A percentile compares a stretch with the other conserved stretches of the same genome.
phyloP scores from a whole-genome alignment of 164 flowering plant species.

The Magnolia kwangsiensis region DNA sequence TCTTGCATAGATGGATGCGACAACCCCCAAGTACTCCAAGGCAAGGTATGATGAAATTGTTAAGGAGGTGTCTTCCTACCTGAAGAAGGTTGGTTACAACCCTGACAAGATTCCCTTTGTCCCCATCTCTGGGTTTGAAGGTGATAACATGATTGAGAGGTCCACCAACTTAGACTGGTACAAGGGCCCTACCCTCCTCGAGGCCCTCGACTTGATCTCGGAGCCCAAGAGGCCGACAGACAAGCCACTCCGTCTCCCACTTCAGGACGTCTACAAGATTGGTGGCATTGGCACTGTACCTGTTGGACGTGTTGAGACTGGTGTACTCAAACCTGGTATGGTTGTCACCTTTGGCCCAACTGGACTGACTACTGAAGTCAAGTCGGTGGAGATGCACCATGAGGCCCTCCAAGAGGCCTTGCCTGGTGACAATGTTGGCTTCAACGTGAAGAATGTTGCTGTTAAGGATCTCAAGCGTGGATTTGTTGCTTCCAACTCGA shows the following conservation, averaged over 20 bases:
- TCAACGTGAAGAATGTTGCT: slow-evolving; percentile 69
- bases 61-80: slow-evolving; percentile 74
- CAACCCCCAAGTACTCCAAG: slow-evolving; percentile 73
- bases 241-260: slow-evolving; percentile 78
- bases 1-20: slow-evolving; percentile 57
- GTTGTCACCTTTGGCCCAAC: slow-evolving; percentile 66
- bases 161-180: slow-evolving; percentile 82
- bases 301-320: slow-evolving; percentile 68
- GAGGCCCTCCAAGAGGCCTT: slow-evolving; percentile 61
- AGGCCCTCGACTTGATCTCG: slow-evolving; percentile 47
- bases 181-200: slow-evolving; percentile 78
- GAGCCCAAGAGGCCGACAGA: slow-evolving; percentile 74
- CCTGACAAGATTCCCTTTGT: slow-evolving; percentile 74
- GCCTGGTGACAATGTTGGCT: slow-evolving; percentile 67
- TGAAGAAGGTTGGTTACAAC: slow-evolving; percentile 84
- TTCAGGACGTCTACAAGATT: slow-evolving; percentile 72
- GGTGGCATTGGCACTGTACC: slow-evolving; percentile 76
- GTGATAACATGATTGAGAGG: slow-evolving; percentile 85
- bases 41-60: slow-evolving; percentile 69
- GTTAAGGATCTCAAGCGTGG: slow-evolving; percentile 76
- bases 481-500: slow-evolving; percentile 63
- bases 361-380: slow-evolving; percentile 67
- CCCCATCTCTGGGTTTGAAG: slow-evolving; percentile 79
- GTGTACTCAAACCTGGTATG: slow-evolving; percentile 64
- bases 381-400: slow-evolving; percentile 76